phyloP scores from a whole-genome alignment of 106 monocot species.

The Apostasia shenzhenica region DNA sequence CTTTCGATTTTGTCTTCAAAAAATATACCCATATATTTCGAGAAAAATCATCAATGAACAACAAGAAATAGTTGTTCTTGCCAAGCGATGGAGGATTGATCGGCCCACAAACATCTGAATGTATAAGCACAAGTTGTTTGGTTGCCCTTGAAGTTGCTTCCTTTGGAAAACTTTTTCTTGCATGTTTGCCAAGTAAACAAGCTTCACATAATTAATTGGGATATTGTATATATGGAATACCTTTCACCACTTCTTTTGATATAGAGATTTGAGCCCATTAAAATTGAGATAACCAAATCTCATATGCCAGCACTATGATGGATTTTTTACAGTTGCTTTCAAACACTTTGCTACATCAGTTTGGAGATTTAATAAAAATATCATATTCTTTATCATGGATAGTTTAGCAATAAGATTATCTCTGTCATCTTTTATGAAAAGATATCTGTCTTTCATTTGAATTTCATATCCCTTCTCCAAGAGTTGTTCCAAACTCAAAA shows the following conservation, averaged over 20 bases:
- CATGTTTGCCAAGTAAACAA: slow-evolving; percentile 11
- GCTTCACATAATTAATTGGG: slow-evolving; percentile 3
- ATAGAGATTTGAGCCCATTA: not conserved
- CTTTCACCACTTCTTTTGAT: not conserved
- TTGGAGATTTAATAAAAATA: not conserved
- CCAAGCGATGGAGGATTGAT: slow-evolving; percentile 8
- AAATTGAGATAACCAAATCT: slow-evolving; percentile 9
- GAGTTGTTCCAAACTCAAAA: not conserved
- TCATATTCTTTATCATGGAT: not conserved
- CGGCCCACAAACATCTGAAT: slow-evolving; percentile 16
- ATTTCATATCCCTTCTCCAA: not conserved
- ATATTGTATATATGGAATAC: no score
- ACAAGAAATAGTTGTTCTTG: slow-evolving; percentile 13
- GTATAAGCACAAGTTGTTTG: slow-evolving; percentile 6
- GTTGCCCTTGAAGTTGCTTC: slow-evolving; percentile 4
- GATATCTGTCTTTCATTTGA: not conserved
- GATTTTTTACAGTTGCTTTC: not conserved
- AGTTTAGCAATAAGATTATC: not conserved
- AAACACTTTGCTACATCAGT: no score
- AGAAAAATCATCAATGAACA: slow-evolving; percentile 7
- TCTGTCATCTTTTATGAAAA: not conserved
- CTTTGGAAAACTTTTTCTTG: slow-evolving; percentile 1
- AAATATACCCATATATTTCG: not conserved
- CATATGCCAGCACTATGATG: not conserved
- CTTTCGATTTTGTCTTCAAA: not conserved